phyloP scores from a whole-genome alignment of 129 eudicot genomes.

The Escallonia rubra region DNA sequence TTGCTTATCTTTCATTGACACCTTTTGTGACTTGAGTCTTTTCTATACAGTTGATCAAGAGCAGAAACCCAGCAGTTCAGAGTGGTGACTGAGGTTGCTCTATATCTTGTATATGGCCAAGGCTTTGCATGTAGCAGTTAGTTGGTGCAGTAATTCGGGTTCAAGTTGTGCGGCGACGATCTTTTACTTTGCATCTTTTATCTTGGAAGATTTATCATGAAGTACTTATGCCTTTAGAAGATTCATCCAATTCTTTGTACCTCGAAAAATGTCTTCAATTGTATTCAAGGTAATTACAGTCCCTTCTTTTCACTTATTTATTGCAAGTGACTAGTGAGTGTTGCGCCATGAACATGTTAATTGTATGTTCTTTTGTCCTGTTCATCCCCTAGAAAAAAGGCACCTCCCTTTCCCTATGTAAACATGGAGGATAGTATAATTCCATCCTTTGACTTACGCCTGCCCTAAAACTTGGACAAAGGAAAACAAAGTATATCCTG shows the following conservation, averaged over 20 bases:
- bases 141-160: slow-evolving; percentile 21
- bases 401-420: neutral
- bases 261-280: neutral
- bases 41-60: slow-evolving; percentile 52
- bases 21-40: neutral
- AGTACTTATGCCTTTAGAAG: slow-evolving; percentile 28
- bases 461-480: neutral
- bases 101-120: slow-evolving; percentile 10
- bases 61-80: slow-evolving; percentile 43
- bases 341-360: no score
- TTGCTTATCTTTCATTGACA: slow-evolving; percentile 1
- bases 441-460: neutral
- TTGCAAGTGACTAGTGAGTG: neutral
- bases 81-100: slow-evolving; percentile 23
- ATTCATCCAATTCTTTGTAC: slow-evolving; percentile 20
- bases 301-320: neutral
- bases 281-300: slow-evolving; percentile 7
- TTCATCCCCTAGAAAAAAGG: neutral
- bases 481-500: neutral
- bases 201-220: slow-evolving; percentile 12
- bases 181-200: slow-evolving; percentile 16
- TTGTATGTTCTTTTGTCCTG: no score
- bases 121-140: slow-evolving; percentile 12
- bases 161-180: slow-evolving; percentile 21
- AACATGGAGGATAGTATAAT: neutral